Percentiles rank a stretch among this genome's conserved stretches.
Evolutionary conservation across 345 rosid species (phyloP).

Genomic region (Lumnitzera racemosa): DNA sequence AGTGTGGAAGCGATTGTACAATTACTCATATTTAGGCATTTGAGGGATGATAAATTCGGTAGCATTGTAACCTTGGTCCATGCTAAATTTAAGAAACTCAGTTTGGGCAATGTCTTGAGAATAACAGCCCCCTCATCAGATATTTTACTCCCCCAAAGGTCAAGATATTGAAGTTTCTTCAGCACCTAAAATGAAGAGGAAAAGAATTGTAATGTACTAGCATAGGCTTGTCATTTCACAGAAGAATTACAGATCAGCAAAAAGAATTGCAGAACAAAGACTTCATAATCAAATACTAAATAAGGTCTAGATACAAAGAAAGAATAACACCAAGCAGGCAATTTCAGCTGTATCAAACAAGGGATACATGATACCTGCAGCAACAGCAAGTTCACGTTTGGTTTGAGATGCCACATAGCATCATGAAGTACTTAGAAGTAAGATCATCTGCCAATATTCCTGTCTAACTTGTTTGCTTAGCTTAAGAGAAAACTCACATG

Average conservation of each 20-base stretch:
- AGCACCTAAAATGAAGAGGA: conserved; percentile 36
- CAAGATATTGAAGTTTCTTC: conserved; percentile 72
- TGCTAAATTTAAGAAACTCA: conserved; percentile 68
- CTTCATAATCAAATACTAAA: too few species aligned
- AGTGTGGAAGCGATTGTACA: conserved; percentile 52
- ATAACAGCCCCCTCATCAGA: conserved; percentile 48
- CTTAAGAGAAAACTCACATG: too few species aligned
- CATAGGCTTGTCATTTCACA: background rate
- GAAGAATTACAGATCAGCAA: background rate
- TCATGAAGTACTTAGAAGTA: too few species aligned
- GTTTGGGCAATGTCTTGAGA: conserved; percentile 45
- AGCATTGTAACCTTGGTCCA: conserved; percentile 64
- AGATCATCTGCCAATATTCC: too few species aligned
- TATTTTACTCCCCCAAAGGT: conserved; percentile 85
- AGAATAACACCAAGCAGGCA: too few species aligned
- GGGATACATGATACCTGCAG: too few species aligned
- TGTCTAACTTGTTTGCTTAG: background rate
- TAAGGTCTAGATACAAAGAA: too few species aligned
- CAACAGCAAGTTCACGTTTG: too few species aligned
- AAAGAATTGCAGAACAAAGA: too few species aligned
- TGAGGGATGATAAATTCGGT: conserved; percentile 56
- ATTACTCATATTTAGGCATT: conserved; percentile 73
- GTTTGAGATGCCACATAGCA: too few species aligned
- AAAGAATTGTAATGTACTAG: background rate
- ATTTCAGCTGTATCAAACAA: too few species aligned